Conservation (phyloP, 1,284 basidiomycete genomes). For the Ustilago sp. region DNA sequence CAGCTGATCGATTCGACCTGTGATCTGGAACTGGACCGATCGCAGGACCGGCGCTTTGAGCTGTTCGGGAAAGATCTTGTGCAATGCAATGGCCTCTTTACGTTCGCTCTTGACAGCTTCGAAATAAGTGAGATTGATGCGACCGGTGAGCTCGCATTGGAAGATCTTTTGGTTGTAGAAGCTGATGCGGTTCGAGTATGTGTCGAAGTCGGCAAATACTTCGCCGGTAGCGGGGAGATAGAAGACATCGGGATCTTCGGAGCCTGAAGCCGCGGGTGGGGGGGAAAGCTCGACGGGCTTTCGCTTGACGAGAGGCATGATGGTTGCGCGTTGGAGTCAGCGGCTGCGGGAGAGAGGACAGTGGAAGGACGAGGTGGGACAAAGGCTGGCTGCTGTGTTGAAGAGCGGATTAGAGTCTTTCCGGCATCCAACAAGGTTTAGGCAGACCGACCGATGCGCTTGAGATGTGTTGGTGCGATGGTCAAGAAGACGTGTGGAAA, state of each 20-base stretch:
- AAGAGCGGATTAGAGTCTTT: neutral
- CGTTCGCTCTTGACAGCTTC: conserved; percentile 90
- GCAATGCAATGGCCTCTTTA: conserved; percentile 86
- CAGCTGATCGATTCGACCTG: conserved; percentile 91
- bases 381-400: neutral
- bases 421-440: neutral
- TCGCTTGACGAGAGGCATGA: conserved; percentile 68
- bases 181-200: conserved; percentile 88
- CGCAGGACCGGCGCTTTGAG: conserved; percentile 90
- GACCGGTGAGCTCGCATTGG: conserved; percentile 94
- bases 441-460: neutral
- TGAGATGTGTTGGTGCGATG: neutral
- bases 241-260: conserved; percentile 65
- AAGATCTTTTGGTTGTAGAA: conserved; percentile 94
- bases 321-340: conserved; percentile 16
- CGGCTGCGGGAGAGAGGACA: neutral
- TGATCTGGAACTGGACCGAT: conserved; percentile 90
- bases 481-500: neutral
- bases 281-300: conserved; percentile 61
- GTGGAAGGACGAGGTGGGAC: neutral
- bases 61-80: conserved; percentile 88
- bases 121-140: conserved; percentile 91
- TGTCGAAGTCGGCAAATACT: conserved; percentile 68
- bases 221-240: conserved; percentile 66
- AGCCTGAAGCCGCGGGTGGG: conserved; percentile 47